phyloP scores from a whole-genome alignment of 495 filamentous ascomycete species.

The Neurospora cerealis region DNA sequence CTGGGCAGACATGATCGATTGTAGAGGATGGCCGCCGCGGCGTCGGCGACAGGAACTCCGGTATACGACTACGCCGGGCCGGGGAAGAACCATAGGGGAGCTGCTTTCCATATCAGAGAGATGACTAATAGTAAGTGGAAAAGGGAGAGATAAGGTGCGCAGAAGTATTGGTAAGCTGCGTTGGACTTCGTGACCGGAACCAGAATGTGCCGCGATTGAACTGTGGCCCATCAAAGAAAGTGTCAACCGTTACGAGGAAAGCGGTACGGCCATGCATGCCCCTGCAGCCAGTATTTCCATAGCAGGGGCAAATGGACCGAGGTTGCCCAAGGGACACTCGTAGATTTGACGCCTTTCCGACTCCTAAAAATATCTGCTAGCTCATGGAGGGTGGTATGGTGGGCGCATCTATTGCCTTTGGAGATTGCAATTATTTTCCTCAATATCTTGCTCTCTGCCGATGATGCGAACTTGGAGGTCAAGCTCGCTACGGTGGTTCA shows the following conservation, averaged over 20 bases:
- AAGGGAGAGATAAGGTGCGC: not conserved
- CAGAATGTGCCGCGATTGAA: not conserved
- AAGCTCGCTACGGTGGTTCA: not conserved
- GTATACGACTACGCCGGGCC: no score
- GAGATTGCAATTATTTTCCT: not conserved
- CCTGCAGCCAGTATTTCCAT: not conserved
- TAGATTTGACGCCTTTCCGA: not conserved
- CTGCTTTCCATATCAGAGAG: no score
- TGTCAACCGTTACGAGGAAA: not conserved
- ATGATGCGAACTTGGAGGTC: not conserved
- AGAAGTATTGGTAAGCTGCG: not conserved
- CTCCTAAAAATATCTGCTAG: accelerated
- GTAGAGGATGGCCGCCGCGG: not conserved
- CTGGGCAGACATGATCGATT: not conserved
- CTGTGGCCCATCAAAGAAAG: not conserved
- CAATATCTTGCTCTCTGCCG: accelerated
- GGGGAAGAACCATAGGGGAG: not conserved
- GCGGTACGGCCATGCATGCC: not conserved
- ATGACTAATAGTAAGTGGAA: no score
- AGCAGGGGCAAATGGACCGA: not conserved
- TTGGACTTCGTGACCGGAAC: not conserved
- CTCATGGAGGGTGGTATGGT: accelerated
- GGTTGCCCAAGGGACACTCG: not conserved
- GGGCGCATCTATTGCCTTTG: accelerated
- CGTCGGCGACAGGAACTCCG: not conserved